phyloP scores from a whole-genome alignment of 768 basidiomycete genomes.

The Crucibulum laeve region DNA sequence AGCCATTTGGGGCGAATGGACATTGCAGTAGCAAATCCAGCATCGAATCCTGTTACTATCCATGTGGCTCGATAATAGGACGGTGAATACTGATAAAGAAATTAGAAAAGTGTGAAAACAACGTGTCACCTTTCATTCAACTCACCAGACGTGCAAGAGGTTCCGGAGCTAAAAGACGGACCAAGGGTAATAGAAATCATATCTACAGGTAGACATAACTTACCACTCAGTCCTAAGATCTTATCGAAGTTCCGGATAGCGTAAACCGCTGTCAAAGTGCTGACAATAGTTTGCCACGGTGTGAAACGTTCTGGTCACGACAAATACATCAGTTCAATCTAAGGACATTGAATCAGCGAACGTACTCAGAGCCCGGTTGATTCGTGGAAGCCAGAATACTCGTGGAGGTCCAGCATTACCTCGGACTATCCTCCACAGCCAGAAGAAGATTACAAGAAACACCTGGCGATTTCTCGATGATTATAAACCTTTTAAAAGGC shows the following conservation, averaged over 20 bases:
- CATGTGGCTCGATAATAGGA: constrained; percentile 96
- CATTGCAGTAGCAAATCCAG: constrained; percentile 96
- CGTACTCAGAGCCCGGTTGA: constrained; percentile 62
- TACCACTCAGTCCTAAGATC: constrained; percentile 78
- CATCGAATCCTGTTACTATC: constrained; percentile 92
- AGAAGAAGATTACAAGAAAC: constrained; percentile 87
- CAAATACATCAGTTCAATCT: constrained; percentile 3
- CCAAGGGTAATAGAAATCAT: constrained; percentile 4
- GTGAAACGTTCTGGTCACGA: constrained; percentile 68
- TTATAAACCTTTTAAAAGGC: not conserved
- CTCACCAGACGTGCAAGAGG: constrained; percentile 84
- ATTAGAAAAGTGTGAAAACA: constrained; percentile 1
- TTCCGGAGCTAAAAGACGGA: constrained; percentile 68
- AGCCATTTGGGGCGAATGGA: constrained; percentile 88
- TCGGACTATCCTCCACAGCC: constrained; percentile 75
- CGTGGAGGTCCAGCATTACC: constrained; percentile 65
- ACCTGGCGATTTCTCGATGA: constrained; percentile 47
- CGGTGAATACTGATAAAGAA: constrained; percentile 66
- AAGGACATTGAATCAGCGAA: constrained; percentile 2
- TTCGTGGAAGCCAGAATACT: constrained; percentile 55
- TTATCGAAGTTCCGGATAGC: constrained; percentile 81
- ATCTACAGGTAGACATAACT: constrained; percentile 18
- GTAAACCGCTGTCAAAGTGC: constrained; percentile 82
- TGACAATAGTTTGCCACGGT: constrained; percentile 94
- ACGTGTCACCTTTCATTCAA: constrained; percentile 7